Conservation (phyloP, 2,329 filamentous ascomycete genomes). For the Fusarium napiforme region DNA sequence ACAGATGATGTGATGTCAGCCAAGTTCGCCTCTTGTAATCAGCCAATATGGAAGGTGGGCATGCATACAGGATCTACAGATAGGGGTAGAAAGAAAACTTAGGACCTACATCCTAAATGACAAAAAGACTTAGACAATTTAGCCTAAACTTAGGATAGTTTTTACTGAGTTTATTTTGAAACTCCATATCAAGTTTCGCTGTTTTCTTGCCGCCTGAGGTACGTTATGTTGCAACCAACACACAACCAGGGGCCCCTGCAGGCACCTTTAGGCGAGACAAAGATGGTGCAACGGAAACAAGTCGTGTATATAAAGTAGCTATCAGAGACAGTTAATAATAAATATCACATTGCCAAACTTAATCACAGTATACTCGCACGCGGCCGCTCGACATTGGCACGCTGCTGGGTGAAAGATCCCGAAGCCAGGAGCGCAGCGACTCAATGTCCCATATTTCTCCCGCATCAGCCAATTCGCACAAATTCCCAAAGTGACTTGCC, state of each 20-base stretch:
- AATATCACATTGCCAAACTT: neutral
- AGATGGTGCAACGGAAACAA: neutral
- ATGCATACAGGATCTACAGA: too few relatives aligned
- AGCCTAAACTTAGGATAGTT: too few relatives aligned
- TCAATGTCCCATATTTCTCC: conserved; percentile 17
- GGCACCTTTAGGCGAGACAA: neutral
- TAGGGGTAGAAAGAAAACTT: too few relatives aligned
- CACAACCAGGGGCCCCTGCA: neutral
- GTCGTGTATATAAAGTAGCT: neutral
- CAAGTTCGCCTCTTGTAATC: neutral
- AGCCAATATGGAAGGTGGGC: neutral
- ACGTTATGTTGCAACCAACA: neutral
- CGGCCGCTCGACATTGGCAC: neutral
- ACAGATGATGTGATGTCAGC: neutral
- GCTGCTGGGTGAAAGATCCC: neutral
- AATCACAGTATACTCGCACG: neutral
- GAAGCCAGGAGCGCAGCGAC: conserved; percentile 4
- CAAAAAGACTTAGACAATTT: too few relatives aligned
- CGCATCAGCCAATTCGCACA: conserved; percentile 1
- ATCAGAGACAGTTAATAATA: too few relatives aligned
- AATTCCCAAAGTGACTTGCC: neutral
- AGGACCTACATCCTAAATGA: too few relatives aligned
- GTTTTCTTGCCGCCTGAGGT: too few relatives aligned
- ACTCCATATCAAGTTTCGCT: too few relatives aligned
- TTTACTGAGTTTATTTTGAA: too few relatives aligned